Base-by-base conservation (phyloP, 1,284 basidiomycete species). In the Ustilago lituana region DNA sequence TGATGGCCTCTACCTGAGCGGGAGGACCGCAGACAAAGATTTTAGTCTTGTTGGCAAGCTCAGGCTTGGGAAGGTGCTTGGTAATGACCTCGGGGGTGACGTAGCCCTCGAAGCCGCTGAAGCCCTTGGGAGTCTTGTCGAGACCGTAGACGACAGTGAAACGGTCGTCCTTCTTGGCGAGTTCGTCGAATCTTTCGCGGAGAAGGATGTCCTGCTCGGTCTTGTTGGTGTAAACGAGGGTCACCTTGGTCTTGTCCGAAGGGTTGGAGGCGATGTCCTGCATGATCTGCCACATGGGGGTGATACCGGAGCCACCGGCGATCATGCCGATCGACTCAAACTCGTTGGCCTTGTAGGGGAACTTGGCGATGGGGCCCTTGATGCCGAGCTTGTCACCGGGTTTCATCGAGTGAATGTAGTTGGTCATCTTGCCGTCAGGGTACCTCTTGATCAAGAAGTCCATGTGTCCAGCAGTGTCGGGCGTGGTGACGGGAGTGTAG, bases 241-340 rank as follows among this genome's bases (percentile, higher is more conserved):
- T 96, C 84, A 92, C 95, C 82, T 94, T 93, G 70, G 96, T 98
- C 85, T 90, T 94, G 88, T 98, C 97, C 74, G 91, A 88, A 2
- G 85, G 81, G 79, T 85, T 79, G 40, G 65, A 51, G 36, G 79
- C 76, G 46, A 83, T 83, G 29, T 77, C 63, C 65, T 84, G 81
- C 27, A 83, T 80, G 36, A 80, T 51, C 62, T 83, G 82, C 77
- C 77, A 83, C 77, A 83, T 80, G 43, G 82, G 82, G 1, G 83
- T 84, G 68, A 84, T 91, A 78, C 93, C 93, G 66, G 87, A 89
- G 41, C 92, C 92, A 61, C 95, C 95, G 38, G 92, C 92, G 76
- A 98, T 91, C 79, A 94, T 91, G 55, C 90, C 91, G 61, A 96
- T 89, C 73, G 92, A 85, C 47, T 94, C 69, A 43, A 81, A 74